Conservation (phyloP, 2,329 filamentous ascomycete genomes). For the Arthrocladium fulminans region DNA sequence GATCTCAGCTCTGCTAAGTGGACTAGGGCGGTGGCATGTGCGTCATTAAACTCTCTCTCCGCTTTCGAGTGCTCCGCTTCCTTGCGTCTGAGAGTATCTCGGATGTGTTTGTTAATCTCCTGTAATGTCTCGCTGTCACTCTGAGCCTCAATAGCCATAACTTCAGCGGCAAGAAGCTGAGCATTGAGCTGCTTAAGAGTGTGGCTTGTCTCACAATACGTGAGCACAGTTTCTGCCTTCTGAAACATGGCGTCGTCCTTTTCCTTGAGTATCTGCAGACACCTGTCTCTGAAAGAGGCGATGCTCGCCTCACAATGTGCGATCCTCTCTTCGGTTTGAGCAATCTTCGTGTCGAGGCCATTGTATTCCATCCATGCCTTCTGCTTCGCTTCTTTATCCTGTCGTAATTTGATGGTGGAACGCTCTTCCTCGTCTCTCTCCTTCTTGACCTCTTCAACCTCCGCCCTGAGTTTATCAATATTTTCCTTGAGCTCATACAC, state of each 20-base stretch:
- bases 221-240: slow-evolving; percentile 48
- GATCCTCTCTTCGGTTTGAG: slow-evolving; percentile 39
- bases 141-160: slow-evolving; percentile 67
- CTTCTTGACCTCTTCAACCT: slow-evolving; percentile 9
- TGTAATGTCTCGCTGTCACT: slow-evolving; percentile 69
- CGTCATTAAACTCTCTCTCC: slow-evolving; percentile 11
- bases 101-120: slow-evolving; percentile 54
- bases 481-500: slow-evolving; percentile 26
- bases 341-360: slow-evolving; percentile 28
- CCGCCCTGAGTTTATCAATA: slow-evolving; percentile 3
- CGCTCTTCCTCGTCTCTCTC: slow-evolving; percentile 11
- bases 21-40: slow-evolving; percentile 16
- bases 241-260: slow-evolving; percentile 48
- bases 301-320: slow-evolving; percentile 33
- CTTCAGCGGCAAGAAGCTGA: slow-evolving; percentile 57
- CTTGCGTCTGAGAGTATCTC: slow-evolving; percentile 36
- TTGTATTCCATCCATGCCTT: slow-evolving; percentile 45
- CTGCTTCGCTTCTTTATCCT: slow-evolving; percentile 61
- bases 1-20: slow-evolving; percentile 17
- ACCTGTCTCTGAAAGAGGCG: slow-evolving; percentile 36
- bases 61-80: slow-evolving; percentile 33
- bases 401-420: slow-evolving; percentile 22
- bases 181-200: slow-evolving; percentile 54
- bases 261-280: slow-evolving; percentile 45
- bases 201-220: slow-evolving; percentile 54